A percentile compares a stretch with the other conserved stretches of the same genome.
Conservation (phyloP, 345 rosid genomes). For the Hibiscus trionum region DNA sequence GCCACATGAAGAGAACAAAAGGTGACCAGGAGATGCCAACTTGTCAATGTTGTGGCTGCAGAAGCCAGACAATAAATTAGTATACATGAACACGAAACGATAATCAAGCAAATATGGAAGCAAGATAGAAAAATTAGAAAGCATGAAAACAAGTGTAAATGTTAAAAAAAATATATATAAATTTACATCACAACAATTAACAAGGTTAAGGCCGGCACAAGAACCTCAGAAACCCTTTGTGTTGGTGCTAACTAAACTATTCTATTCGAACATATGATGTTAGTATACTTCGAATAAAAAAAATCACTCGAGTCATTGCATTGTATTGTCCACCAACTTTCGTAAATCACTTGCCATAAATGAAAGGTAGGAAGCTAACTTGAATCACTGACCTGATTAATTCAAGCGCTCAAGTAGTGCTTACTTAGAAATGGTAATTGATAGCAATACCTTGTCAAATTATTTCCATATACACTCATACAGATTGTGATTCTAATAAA, state of each 20-base stretch:
- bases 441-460: background rate
- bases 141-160: no score
- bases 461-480: background rate
- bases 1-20: slow-evolving; percentile 99
- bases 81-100: background rate
- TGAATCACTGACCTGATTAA: background rate
- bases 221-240: no score
- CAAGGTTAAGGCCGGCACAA: no score
- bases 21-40: slow-evolving; percentile 99
- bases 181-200: no score
- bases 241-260: no score
- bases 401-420: background rate
- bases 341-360: no score
- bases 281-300: no score
- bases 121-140: no score
- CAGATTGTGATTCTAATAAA: background rate
- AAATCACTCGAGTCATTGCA: no score
- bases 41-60: slow-evolving; percentile 96
- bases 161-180: no score
- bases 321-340: no score
- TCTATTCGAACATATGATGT: no score
- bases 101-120: background rate
- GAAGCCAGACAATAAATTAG: slow-evolving; percentile 5
- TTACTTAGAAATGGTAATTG: background rate
- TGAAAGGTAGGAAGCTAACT: background rate